phyloP scores from a whole-genome alignment of 2,329 filamentous ascomycete genomes.

The Phyllosticta citrichinensis region DNA sequence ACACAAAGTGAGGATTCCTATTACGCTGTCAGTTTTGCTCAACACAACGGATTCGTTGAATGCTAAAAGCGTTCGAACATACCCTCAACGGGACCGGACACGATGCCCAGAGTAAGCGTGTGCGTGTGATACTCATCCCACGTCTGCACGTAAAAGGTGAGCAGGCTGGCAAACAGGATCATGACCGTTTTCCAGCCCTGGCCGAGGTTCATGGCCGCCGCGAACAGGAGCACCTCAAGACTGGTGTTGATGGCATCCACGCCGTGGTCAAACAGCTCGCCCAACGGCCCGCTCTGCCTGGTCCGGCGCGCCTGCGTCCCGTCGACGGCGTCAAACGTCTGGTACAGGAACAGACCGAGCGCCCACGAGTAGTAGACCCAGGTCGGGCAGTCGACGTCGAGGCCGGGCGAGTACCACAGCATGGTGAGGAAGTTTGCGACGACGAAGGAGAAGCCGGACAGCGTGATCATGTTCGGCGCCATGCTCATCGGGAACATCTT shows the following conservation, averaged over 20 bases:
- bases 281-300: constrained; percentile 81
- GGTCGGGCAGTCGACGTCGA: constrained; percentile 83
- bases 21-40: no score
- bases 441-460: constrained; percentile 84
- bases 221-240: constrained; percentile 88
- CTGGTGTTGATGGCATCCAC: constrained; percentile 94
- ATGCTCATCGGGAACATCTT: constrained; percentile 91
- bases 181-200: constrained; percentile 84
- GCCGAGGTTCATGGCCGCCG: constrained; percentile 83
- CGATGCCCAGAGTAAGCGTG: constrained; percentile 79
- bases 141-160: constrained; percentile 98
- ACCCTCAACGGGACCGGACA: constrained; percentile 88
- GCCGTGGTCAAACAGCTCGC: constrained; percentile 92
- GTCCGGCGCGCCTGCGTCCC: constrained; percentile 87
- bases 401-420: constrained; percentile 89
- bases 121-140: constrained; percentile 99
- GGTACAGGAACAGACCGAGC: constrained; percentile 82
- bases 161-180: constrained; percentile 69
- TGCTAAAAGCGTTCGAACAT: no score
- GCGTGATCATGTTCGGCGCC: constrained; percentile 67
- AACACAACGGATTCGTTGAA: no score
- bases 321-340: constrained; percentile 97
- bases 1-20: constrained; percentile 67
- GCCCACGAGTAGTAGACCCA: constrained; percentile 97
- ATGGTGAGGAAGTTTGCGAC: constrained; percentile 81